Percentiles rank a stretch among this genome's conserved stretches.
These are phyloP conservation scores for Tolypocladium cylindrosporum DNA, from an alignment of 2,329 filamentous ascomycete species.

Conservation along the genomic window DNA sequence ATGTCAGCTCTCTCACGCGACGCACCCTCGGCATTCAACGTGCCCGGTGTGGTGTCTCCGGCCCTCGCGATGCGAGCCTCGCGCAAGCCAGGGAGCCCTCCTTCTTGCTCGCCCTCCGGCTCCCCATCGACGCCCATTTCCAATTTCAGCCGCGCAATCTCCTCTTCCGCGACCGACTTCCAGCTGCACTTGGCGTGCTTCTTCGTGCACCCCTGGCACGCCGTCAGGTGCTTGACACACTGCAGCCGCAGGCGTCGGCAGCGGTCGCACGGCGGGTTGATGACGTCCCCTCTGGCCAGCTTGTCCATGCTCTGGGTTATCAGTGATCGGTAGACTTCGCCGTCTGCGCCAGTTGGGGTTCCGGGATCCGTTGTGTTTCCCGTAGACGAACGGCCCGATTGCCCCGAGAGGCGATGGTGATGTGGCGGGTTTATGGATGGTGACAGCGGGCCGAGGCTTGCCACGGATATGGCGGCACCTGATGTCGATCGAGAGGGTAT, in stretches of 20 bases:
- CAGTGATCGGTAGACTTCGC: conserved; percentile 33
- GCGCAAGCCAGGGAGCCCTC: conserved; percentile 3
- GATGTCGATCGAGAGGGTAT: conserved; percentile 17
- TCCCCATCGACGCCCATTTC: conserved; percentile 13
- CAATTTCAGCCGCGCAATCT: conserved; percentile 29
- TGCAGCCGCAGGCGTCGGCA: conserved; percentile 72
- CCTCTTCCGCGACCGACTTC: conserved; percentile 70
- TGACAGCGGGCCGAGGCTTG: conserved; percentile 14
- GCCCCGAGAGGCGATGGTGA: conserved; percentile 5
- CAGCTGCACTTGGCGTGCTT: conserved; percentile 85
- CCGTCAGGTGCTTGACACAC: conserved; percentile 77
- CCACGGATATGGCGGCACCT: conserved; percentile 12
- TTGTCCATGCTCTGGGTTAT: conserved; percentile 70
- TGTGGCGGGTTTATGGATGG: conserved; percentile 14
- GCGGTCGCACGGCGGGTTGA: conserved; percentile 75
- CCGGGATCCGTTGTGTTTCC: conserved; percentile 16
- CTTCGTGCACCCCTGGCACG: conserved; percentile 79
- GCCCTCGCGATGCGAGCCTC: not conserved
- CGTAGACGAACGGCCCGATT: conserved; percentile 6
- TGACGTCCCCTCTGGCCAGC: conserved; percentile 60
- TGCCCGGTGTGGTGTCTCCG: not conserved
- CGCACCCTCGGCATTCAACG: not conserved
- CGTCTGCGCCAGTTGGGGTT: conserved; percentile 10
- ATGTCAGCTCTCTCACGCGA: conserved; percentile 6
- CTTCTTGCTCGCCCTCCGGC: conserved; percentile 5